Evolutionary conservation across 371 early-diverging fungal genomes (phyloP), one percentile per base, ranked within the genome.

Genomic region (Mucor circinelloides): DNA sequence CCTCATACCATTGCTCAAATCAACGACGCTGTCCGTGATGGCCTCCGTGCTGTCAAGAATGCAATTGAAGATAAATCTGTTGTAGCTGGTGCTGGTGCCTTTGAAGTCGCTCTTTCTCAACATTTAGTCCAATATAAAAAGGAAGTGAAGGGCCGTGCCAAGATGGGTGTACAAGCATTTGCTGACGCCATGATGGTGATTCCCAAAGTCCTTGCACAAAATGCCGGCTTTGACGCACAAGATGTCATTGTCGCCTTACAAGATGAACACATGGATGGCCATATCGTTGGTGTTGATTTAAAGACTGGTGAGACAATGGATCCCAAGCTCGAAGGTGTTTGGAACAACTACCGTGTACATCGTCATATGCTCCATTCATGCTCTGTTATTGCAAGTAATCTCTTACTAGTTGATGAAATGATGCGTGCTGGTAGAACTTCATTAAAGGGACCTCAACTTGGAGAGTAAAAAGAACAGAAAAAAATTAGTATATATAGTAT

Each of bases 401-500:
- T 99, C 70, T 84, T 99, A 68, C 88, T 99, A 61, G 99, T 99
- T 23, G 99, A 99, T 84, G 99, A 99, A 85, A 99, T 99, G 88
- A 98, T 99, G 93, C 93, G 98, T 73, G 97, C 93, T 10, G 93
- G 93, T 56, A 84, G 92, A 70, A 86, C 92, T 61, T 90, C 92
- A 58, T 76, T 93, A 60, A 92, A 91, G 71, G 77, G 72, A 27
- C 81, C 83, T 71, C 81, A 83, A 63, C 69, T 75, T 40, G 79
- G 78, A 62, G 74, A 76, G 64, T 79, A 81, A 70, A 30, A 23
- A 34, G 34, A 21, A 54, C 9, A 52, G 8, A 36, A 58, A 68
- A 40, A 58, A 62, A 54, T 34, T 30, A 46, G 55, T 44, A 62
- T 57, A 56, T 62, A 27, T 23, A 17, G 10, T 36, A 63, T 42